Evolutionary conservation across 257 asterid genomes (phyloP), one percentile per base, ranked within the genome.

Genomic region (Asclepias syriaca): DNA sequence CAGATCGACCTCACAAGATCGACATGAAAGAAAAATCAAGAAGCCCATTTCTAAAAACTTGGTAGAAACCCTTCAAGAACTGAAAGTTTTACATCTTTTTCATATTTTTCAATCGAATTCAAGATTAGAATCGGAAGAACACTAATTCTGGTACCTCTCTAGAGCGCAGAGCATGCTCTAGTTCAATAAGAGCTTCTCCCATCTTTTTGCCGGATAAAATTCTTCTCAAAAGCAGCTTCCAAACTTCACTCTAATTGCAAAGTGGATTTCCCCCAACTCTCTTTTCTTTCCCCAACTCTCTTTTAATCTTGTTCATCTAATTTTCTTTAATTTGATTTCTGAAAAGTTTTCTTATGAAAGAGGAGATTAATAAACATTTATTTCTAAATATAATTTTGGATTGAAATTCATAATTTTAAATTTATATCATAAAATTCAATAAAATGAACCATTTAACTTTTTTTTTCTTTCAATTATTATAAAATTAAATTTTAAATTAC

Each of bases 111-210:
- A 10, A 5, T 68, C 29, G 22, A 68, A 68, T 18, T 48, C 40
- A 45, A 43, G 27, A 22, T 12, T 11, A 68, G 3, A 14, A 16
- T 14, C 4, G 27, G 11, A 4, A 27, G 24, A 1, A 14, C 24
- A 68, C 8, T 12, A 3, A 16, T 7, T 32, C 1, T 5, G 7
- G 21, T 80, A 84, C 97, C 88, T 73, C 71, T 49, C 61, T 67
- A 2, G 80, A 72, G 65, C 82, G 87, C 34, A 84, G 79, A 77
- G 61, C 72, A 1, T 45, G 49, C 54, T 83, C 86, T 27, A 88
- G 80, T 70, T 84, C 82, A 14, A 61, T 0, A 15, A 87, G 67
- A 19, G 84, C 76, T 9, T 67, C 82, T 5, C 76, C 85, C 89
- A 85, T 86, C 48, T 7, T 76, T 14, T 50, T 37, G 27, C 29